phyloP scores from a whole-genome alignment of 78 protist species.

The Dictyostelium brefeldianum region DNA sequence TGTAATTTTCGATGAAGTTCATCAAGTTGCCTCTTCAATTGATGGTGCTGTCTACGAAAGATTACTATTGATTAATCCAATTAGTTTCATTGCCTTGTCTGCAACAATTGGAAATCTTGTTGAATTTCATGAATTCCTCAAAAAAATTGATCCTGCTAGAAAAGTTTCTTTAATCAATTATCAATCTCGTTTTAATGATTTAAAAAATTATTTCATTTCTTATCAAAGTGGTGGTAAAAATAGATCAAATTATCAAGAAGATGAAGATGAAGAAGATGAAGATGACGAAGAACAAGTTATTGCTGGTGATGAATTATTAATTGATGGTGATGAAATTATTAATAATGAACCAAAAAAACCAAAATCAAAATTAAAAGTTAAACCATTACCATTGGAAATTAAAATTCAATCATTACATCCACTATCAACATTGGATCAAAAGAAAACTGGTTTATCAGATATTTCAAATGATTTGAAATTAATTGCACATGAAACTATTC shows the following conservation, averaged over 20 bases:
- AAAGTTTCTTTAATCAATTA: conserved; percentile 30
- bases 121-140: conserved; percentile 80
- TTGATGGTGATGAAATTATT: neutral
- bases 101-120: conserved; percentile 94
- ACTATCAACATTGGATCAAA: neutral
- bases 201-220: neutral
- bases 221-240: neutral
- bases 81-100: conserved; percentile 95
- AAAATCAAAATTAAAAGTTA: neutral
- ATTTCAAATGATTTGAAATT: neutral
- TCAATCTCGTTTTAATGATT: conserved; percentile 79
- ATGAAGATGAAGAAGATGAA: neutral
- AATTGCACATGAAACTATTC: neutral
- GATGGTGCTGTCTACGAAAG: conserved; percentile 91
- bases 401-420: conserved; percentile 8
- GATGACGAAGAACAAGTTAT: neutral
- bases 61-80: conserved; percentile 57
- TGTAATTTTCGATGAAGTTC: conserved; percentile 95
- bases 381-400: neutral
- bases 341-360: neutral
- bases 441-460: neutral
- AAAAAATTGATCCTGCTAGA: conserved; percentile 31
- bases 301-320: neutral
- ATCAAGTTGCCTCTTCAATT: conserved; percentile 68
- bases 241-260: too few species aligned